Evolutionary conservation across 768 basidiomycete species (phyloP), one percentile per base, ranked within the genome.

Genomic region (Cystofilobasidium ferigula): DNA sequence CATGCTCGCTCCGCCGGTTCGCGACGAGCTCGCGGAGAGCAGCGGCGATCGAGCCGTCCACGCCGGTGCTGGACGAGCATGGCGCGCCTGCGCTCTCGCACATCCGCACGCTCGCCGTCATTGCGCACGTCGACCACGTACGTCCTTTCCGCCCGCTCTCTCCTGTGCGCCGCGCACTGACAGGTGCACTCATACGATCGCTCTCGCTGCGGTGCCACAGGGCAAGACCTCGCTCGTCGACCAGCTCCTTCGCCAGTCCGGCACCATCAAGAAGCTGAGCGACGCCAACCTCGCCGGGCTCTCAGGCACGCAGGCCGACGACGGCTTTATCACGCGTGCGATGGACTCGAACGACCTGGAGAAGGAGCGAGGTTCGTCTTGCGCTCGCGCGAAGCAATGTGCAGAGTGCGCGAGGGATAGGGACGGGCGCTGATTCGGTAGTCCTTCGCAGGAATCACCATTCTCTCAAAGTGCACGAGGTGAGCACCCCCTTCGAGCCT

Each of bases 281-380:
- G 62, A 58, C 34, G 32, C 40, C 34, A 30, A 36, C 24, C 67
- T 68, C 26, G 13, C 32, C 16, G 51, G 51, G 7, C 10, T 53
- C 16, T 54, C 34, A 26, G 60, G 58, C 32, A 35, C 34, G 9
- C 10, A 34, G 20, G 56, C 61, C 6, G 53, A 57, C 28, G 62
- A 57, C 20, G 67, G 67, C 22, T 68, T 62, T 48, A 42, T 62
- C 32, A 68, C 67, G 28, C 42, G 67, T 20, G 67, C 67, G 13
- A 68, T 68, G 67, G 67, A 68, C 57, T 59, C 53, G 32, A 68
- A 68, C 57, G 67, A 68, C 38, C 62, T 68, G 30, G 67, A 68
- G 67, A 45, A 57, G 30, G 67, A 68, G 62, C 40, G 67, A 58
- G 67, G 61, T 62, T 22, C 30, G 58, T 28, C 26, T 16, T 56